A percentile compares a stretch with the other conserved stretches of the same genome.
phyloP scores from a whole-genome alignment of 2,329 filamentous ascomycete genomes.

The Calonectria leucothoes region DNA sequence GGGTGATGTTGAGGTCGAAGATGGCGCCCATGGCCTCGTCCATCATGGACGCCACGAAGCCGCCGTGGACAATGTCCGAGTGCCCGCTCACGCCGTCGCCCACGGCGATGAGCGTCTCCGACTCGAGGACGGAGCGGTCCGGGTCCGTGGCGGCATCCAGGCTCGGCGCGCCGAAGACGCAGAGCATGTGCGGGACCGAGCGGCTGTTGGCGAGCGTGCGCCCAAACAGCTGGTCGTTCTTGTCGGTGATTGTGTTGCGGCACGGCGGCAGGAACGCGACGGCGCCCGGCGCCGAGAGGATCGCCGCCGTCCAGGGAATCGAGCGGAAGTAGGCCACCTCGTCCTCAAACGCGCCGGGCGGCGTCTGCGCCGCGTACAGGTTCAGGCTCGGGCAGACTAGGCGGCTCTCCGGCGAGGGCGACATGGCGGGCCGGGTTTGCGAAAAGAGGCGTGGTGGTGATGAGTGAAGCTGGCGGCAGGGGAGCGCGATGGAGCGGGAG shows the following conservation, averaged over 20 bases:
- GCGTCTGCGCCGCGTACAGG: constrained; percentile 42
- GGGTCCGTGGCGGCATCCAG: constrained; percentile 38
- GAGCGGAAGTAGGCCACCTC: constrained; percentile 48
- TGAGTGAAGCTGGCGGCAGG: constrained; percentile 6
- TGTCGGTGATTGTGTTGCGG: constrained; percentile 42
- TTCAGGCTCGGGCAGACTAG: constrained; percentile 46
- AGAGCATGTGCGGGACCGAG: constrained; percentile 48
- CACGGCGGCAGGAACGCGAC: constrained; percentile 49
- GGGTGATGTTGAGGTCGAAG: constrained; percentile 49
- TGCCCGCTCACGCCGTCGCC: constrained; percentile 49
- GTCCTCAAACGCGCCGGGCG: constrained; percentile 39
- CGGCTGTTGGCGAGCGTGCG: constrained; percentile 43
- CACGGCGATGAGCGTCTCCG: constrained; percentile 47
- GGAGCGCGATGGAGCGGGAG: neutral
- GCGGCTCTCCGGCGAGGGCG: constrained; percentile 35
- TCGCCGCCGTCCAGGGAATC: constrained; percentile 49
- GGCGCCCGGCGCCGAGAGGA: constrained; percentile 41
- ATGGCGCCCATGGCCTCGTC: constrained; percentile 52
- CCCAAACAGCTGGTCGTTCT: constrained; percentile 50
- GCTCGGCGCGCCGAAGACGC: constrained; percentile 46
- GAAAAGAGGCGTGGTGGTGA: constrained; percentile 10
- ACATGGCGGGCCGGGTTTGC: constrained; percentile 31
- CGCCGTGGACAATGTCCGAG: constrained; percentile 49
- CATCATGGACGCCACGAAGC: constrained; percentile 48
- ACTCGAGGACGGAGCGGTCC: constrained; percentile 40